These are phyloP conservation scores for Excoecaria agallocha DNA, from an alignment of 345 rosid species.

Conservation along the genomic window DNA sequence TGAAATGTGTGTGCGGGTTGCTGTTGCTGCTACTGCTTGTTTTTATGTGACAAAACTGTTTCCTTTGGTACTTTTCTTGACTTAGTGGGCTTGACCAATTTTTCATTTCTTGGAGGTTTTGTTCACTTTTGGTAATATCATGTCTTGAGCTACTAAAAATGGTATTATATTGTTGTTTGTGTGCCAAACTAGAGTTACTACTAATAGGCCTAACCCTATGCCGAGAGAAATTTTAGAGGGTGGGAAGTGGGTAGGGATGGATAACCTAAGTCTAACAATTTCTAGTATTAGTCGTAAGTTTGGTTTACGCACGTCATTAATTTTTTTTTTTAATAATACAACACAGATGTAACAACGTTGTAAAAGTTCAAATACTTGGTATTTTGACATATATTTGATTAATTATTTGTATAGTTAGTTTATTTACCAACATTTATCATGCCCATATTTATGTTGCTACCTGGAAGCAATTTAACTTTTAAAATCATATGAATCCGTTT, in stretches of 20 bases:
- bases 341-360: too few species aligned
- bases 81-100: neutral
- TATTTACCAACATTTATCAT: too few species aligned
- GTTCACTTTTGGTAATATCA: conserved; percentile 12
- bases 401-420: too few species aligned
- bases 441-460: too few species aligned
- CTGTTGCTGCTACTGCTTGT: neutral
- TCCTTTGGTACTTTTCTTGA: conserved; percentile 17
- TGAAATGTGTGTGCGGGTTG: conserved; percentile 35
- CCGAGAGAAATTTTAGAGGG: conserved; percentile 13
- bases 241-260: conserved; percentile 59
- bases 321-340: neutral
- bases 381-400: too few species aligned
- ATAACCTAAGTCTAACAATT: conserved; percentile 54
- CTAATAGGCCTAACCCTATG: neutral
- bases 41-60: conserved; percentile 7
- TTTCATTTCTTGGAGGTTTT: neutral
- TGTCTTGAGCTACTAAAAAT: neutral
- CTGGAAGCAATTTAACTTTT: too few species aligned
- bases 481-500: too few species aligned
- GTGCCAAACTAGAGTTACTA: conserved; percentile 18
- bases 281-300: conserved; percentile 16
- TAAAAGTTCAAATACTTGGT: too few species aligned
- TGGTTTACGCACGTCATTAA: neutral
- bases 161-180: conserved; percentile 12